These are phyloP conservation scores for Mycena floridula DNA, from an alignment of 768 basidiomycete species.

Conservation along the genomic window DNA sequence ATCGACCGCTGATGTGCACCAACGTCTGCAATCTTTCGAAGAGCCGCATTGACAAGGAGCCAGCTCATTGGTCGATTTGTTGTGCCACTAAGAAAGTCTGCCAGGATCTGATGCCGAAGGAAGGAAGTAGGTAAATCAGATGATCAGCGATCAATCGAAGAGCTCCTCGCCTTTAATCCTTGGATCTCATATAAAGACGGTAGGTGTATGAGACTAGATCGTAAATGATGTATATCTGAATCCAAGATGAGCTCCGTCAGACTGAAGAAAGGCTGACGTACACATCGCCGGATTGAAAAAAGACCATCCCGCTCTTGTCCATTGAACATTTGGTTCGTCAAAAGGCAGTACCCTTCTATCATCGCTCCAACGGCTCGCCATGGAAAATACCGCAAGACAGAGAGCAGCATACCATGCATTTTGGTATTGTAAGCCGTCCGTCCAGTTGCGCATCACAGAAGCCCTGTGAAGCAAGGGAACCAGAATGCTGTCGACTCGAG, in stretches of 20 bases:
- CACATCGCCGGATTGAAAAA: slow-evolving; percentile 49
- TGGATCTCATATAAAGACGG: slow-evolving; percentile 15
- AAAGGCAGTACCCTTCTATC: slow-evolving; percentile 49
- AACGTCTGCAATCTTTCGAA: slow-evolving; percentile 65
- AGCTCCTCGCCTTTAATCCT: neutral
- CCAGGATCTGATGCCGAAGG: slow-evolving; percentile 33
- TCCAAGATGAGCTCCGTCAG: slow-evolving; percentile 7
- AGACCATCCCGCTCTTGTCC: slow-evolving; percentile 53
- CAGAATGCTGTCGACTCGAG: slow-evolving; percentile 47
- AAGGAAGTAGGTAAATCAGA: slow-evolving; percentile 4
- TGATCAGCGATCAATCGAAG: neutral
- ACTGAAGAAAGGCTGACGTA: neutral
- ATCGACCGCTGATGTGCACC: slow-evolving; percentile 75
- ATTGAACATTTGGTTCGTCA: slow-evolving; percentile 23
- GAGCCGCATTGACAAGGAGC: slow-evolving; percentile 46
- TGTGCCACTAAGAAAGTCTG: slow-evolving; percentile 49
- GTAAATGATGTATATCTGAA: slow-evolving; percentile 44
- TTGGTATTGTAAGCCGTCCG: slow-evolving; percentile 42
- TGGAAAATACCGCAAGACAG: slow-evolving; percentile 61
- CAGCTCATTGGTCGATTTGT: slow-evolving; percentile 45
- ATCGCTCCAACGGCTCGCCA: slow-evolving; percentile 60
- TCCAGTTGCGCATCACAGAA: slow-evolving; percentile 61
- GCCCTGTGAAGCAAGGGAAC: slow-evolving; percentile 71
- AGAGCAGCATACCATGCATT: slow-evolving; percentile 57
- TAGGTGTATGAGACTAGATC: slow-evolving; percentile 49